Percentiles rank a stretch among this genome's conserved stretches.
These are phyloP conservation scores for Suillus subluteus DNA, from an alignment of 768 basidiomycete genomes.

Conservation along the genomic window DNA sequence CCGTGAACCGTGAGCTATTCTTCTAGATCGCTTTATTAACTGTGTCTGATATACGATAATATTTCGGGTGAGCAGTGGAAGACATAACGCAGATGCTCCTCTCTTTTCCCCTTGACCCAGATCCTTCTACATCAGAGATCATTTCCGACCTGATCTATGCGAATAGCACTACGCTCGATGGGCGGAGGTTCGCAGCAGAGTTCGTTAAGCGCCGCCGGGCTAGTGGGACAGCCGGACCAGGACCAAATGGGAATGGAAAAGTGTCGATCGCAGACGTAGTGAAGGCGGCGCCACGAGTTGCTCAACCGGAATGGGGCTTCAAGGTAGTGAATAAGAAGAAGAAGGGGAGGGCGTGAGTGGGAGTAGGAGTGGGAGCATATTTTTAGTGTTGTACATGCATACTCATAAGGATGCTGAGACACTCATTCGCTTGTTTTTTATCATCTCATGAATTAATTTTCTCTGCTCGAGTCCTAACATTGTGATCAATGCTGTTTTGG, in stretches of 20 bases:
- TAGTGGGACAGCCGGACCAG: slow-evolving; percentile 58
- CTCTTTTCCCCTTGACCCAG: slow-evolving; percentile 90
- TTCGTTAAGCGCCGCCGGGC: slow-evolving; percentile 86
- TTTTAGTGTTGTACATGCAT: not conserved
- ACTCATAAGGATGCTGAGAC: not conserved
- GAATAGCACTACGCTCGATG: slow-evolving; percentile 93
- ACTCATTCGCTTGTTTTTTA: not conserved
- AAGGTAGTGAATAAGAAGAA: slow-evolving; percentile 97
- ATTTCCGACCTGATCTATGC: slow-evolving; percentile 96
- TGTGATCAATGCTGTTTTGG: too few species aligned
- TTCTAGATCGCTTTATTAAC: not conserved
- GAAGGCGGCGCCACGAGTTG: slow-evolving; percentile 80
- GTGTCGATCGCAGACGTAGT: slow-evolving; percentile 89
- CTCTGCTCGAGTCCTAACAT: not conserved
- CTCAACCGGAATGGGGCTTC: slow-evolving; percentile 84
- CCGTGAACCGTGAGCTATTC: slow-evolving; percentile 54
- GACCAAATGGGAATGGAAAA: slow-evolving; percentile 45
- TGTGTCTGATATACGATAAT: not conserved
- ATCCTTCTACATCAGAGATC: slow-evolving; percentile 80
- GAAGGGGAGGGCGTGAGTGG: slow-evolving; percentile 63
- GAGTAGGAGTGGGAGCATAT: not conserved
- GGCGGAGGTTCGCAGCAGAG: slow-evolving; percentile 91
- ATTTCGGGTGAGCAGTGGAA: slow-evolving; percentile 63
- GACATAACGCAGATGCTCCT: slow-evolving; percentile 96
- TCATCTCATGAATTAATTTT: slow-evolving; percentile 10